Percentiles rank a stretch among this genome's conserved stretches.
phyloP scores from a whole-genome alignment of 306 rosid genomes.

The Biancaea sappan region DNA sequence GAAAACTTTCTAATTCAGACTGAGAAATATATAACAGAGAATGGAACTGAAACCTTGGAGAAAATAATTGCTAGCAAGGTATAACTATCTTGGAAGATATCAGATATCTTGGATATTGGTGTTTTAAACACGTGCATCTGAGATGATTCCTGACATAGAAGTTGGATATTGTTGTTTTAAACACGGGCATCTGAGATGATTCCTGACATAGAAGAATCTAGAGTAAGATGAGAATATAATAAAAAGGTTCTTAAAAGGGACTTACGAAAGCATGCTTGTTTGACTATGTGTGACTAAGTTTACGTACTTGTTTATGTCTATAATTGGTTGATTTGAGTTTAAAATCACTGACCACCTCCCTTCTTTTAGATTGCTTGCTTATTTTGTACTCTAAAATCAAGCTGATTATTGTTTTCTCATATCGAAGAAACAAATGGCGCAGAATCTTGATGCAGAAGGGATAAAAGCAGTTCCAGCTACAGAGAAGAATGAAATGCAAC shows the following conservation, averaged over 20 bases:
- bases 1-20: slow-evolving; percentile 43
- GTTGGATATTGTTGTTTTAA: too few relatives aligned
- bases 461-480: slow-evolving; percentile 16
- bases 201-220: background rate
- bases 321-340: background rate
- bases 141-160: too few relatives aligned
- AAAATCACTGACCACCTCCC: background rate
- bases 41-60: slow-evolving; percentile 56
- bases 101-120: too few relatives aligned
- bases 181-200: background rate
- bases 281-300: background rate
- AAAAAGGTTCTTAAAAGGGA: background rate
- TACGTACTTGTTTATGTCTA: background rate
- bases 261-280: background rate
- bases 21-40: slow-evolving; percentile 46
- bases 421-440: slow-evolving; percentile 19
- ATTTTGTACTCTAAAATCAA: too few relatives aligned
- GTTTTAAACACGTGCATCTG: too few relatives aligned
- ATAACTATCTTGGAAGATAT: too few relatives aligned
- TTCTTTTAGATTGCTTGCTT: background rate
- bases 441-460: slow-evolving; percentile 25
- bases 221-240: background rate
- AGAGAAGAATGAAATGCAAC: slow-evolving; percentile 29
- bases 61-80: slow-evolving; percentile 57
- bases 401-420: slow-evolving; percentile 21